phyloP scores from a whole-genome alignment of 2,329 filamentous ascomycete species.

The Fusarium tanahbumbuense region DNA sequence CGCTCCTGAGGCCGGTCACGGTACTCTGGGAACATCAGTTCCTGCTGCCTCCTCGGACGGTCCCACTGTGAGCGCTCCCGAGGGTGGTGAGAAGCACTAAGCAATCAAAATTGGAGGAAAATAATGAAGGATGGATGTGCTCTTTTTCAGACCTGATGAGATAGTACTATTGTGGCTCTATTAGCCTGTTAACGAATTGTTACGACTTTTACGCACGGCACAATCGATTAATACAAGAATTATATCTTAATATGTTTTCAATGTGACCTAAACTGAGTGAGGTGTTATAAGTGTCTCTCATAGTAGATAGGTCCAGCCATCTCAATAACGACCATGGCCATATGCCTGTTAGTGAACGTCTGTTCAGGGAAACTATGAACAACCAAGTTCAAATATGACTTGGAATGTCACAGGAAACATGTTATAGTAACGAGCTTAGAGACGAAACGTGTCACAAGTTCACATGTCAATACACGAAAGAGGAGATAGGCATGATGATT shows the following conservation, averaged over 20 bases:
- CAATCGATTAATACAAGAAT: constrained; percentile 34
- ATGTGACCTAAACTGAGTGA: neutral
- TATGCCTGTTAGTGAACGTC: neutral
- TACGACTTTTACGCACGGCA: constrained; percentile 39
- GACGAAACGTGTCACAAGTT: neutral
- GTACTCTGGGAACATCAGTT: constrained; percentile 33
- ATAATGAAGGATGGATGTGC: constrained; percentile 8
- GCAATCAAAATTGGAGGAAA: neutral
- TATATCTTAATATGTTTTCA: neutral
- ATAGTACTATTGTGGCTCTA: constrained; percentile 12
- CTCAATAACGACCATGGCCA: neutral
- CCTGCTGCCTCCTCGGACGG: constrained; percentile 37
- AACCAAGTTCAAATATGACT: neutral
- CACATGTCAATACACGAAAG: too few species aligned
- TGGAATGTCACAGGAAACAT: neutral
- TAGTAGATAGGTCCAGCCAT: neutral
- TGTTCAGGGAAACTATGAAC: too few species aligned
- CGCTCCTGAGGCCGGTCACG: constrained; percentile 32
- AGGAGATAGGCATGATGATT: neutral
- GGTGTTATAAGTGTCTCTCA: too few species aligned
- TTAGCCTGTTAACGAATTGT: constrained; percentile 39
- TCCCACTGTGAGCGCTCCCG: constrained; percentile 41
- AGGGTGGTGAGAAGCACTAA: constrained; percentile 42
- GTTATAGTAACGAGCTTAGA: too few species aligned
- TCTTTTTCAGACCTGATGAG: constrained; percentile 10